Evolutionary conservation across 1,139 yeast species (phyloP), one percentile per base, ranked within the genome.

Genomic region (Yamadazyma mexicana): DNA sequence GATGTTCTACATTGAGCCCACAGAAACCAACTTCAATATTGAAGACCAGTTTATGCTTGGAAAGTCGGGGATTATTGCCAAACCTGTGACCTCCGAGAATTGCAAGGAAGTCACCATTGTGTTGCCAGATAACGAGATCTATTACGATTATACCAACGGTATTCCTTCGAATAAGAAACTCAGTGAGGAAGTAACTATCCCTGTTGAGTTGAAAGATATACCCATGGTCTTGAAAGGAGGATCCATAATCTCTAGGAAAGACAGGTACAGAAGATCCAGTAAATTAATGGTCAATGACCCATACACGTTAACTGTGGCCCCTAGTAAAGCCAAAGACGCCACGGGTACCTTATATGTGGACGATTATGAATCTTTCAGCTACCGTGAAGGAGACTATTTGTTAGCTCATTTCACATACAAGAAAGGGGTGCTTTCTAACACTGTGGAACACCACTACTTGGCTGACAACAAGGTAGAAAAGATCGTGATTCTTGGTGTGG

Each of bases 11-110:
- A 82, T 77, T 33, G 62, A 72, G 34, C 28, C 33, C 16, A 86
- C 88, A 3, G 71, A 77, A 46, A 59, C 59, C 23, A 59, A 74
- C 1, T 87, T 75, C 55, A 72, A 61, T 2, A 70, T 89, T 37
- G 97, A 92, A 46, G 94, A 92, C 62, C 83, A 89, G 58, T 92
- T 91, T 61, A 87, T 79, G 54, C 50, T 92, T 23, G 96, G 95
- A 14, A 64, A 71, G 41, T 69, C 83, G 10, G 95, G 94, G 0
- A 58, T 92, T 17, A 58, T 92, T 46, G 89, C 86, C 1, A 87
- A 85, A 54, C 99, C 99, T 3, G 81, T 92, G 1, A 80, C 87
- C 3, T 76, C 73, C 3, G 80, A 80, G 48, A 77, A 69, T 6
- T 76, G 74, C 2, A 51, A 55, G 0, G 43, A 59, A 0, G 73